These are phyloP conservation scores for Starmerella apis DNA, from an alignment of 805 yeast species.

Conservation along the genomic window DNA sequence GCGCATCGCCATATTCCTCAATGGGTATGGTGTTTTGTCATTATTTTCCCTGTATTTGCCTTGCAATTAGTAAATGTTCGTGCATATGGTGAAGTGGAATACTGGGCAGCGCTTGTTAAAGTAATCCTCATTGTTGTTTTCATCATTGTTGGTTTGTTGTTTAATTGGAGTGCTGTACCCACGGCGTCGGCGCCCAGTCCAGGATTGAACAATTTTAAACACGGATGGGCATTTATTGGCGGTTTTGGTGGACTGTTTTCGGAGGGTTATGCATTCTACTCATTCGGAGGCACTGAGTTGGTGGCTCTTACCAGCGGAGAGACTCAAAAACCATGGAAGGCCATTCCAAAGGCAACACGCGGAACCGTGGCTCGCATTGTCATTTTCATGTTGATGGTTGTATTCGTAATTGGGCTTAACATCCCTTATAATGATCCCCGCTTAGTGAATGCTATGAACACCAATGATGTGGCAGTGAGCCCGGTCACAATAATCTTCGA, in stretches of 20 bases:
- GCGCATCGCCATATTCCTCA: constrained; percentile 33
- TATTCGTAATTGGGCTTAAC: constrained; percentile 46
- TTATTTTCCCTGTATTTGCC: constrained; percentile 41
- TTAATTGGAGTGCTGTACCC: constrained; percentile 45
- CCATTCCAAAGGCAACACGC: constrained; percentile 47
- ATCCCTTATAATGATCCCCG: constrained; percentile 44
- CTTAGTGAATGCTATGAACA: constrained; percentile 37
- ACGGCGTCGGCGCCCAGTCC: constrained; percentile 44
- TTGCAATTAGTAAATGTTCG: constrained; percentile 41
- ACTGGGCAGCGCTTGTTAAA: constrained; percentile 57
- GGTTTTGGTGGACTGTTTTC: constrained; percentile 27
- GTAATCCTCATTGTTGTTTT: constrained; percentile 56
- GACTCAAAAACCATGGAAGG: constrained; percentile 44
- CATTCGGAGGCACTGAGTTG: constrained; percentile 46
- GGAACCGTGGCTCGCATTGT: constrained; percentile 44
- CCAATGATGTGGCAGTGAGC: constrained; percentile 40
- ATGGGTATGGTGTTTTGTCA: constrained; percentile 42
- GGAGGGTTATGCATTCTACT: constrained; percentile 45
- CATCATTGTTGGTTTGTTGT: constrained; percentile 43
- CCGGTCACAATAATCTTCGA: constrained; percentile 46
- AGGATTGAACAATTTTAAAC: constrained; percentile 34
- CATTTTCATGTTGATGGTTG: constrained; percentile 41
- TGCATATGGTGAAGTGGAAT: constrained; percentile 50
- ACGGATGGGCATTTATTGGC: constrained; percentile 25
- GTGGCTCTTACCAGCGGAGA: constrained; percentile 51